Evolutionary conservation across 805 yeast species (phyloP), one percentile per base, ranked within the genome.

Genomic region (Sugiyamaella americana): DNA sequence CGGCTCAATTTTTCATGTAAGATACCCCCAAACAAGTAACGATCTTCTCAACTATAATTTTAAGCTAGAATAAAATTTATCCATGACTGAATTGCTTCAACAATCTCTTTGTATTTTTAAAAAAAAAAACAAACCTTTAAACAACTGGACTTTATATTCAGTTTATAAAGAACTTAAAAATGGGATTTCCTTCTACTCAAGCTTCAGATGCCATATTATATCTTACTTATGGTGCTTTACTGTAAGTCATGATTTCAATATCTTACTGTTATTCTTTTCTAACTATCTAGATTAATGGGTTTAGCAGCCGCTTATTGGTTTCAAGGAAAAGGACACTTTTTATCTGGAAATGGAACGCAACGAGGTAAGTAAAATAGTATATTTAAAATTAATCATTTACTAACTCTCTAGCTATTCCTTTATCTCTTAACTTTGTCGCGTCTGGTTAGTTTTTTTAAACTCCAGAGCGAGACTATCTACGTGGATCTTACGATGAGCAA

Each of bases 361-460:
- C 72, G 72, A 38, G 94, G 87, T 22, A 45, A 16, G 64, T 46
- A 34, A 18, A 6, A 10, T n/a, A n/a, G n/a, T n/a, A n/a, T n/a
- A n/a, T n/a, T 26, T 8, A 26, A 8, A 13, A 26, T 8, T 13
- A 13, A 8, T 13, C 32, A 26, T 8, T 26, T 13, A 26, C 32
- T n/a, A 13, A 17, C 17, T 18, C 21, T 43, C 41, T 39, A 54
- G 67, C 68, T 29, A 36, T 87, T 13, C 95, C 96, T 1, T 69
- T 89, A 56, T 84, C 96, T 1, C 71, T 89, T 50, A 89, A 89
- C 63, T 89, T 89, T 62, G 79, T 89, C 46, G 97, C 97, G 43
- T 81, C 94, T 55, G 95, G 95, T 76, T 72, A 69, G 85, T 82
- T 61, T 16, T 30, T 36, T 16, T 19, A 16, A 35, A 6, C 13